Conservation (phyloP, 768 basidiomycete genomes). For the Pholiota conissans region DNA sequence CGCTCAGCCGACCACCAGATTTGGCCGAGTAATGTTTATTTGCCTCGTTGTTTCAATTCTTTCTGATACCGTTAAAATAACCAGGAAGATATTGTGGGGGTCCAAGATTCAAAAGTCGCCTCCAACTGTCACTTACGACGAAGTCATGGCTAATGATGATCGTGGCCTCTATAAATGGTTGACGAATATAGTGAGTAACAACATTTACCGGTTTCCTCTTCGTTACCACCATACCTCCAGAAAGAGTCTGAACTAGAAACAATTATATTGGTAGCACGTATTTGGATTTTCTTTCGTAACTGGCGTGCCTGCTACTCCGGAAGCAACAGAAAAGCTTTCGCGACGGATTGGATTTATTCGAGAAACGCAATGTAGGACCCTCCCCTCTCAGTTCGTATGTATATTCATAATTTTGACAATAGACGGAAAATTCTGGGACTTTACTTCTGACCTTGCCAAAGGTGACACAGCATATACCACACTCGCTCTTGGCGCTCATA, state of each 20-base stretch:
- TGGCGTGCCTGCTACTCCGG: conserved; percentile 76
- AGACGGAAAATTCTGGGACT: conserved; percentile 98
- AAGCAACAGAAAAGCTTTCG: conserved; percentile 81
- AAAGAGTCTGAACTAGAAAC: not conserved
- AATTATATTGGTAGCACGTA: conserved; percentile 51
- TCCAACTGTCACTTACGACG: conserved; percentile 71
- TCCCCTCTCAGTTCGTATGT: not conserved
- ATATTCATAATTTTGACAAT: not conserved
- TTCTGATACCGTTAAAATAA: not conserved
- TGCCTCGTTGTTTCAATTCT: not conserved
- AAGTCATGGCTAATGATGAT: conserved; percentile 68
- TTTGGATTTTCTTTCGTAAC: conserved; percentile 90
- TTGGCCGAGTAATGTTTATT: conserved; percentile 43
- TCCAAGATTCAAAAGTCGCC: conserved; percentile 71
- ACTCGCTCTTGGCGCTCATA: conserved; percentile 82
- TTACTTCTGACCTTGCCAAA: conserved; percentile 86
- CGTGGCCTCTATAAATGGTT: conserved; percentile 80
- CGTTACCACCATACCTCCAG: not conserved
- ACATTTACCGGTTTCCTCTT: not conserved
- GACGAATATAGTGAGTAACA: conserved; percentile 65
- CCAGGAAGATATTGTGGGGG: conserved; percentile 79
- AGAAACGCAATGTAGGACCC: conserved; percentile 61
- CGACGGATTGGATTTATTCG: conserved; percentile 84
- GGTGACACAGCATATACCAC: conserved; percentile 96
- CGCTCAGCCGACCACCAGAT: conserved; percentile 30